A percentile compares a stretch with the other conserved stretches of the same genome.
Conservation (phyloP, 2,329 filamentous ascomycete genomes). For the Xylariales sp. region DNA sequence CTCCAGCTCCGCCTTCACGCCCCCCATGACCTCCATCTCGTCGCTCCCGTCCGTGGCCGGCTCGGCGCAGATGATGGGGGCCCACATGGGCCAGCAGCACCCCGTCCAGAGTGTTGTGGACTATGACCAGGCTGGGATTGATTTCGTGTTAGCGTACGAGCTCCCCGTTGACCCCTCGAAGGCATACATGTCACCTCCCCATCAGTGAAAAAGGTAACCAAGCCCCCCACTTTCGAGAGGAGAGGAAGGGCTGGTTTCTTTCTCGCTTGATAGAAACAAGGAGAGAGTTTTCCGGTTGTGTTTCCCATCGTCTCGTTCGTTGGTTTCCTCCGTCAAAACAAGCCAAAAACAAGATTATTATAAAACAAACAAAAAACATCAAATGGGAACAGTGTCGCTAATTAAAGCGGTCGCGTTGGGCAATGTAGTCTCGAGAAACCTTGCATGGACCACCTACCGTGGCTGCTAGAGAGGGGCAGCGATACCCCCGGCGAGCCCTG, state of each 20-base stretch:
- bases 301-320: slow-evolving; percentile 26
- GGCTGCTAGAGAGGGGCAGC: slow-evolving; percentile 71
- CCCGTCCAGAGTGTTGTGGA: slow-evolving; percentile 64
- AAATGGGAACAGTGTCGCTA: slow-evolving; percentile 53
- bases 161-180: slow-evolving; percentile 63
- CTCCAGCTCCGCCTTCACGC: slow-evolving; percentile 60
- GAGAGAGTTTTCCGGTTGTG: slow-evolving; percentile 39
- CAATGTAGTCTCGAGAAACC: slow-evolving; percentile 83
- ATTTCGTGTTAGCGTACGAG: slow-evolving; percentile 92
- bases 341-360: neutral
- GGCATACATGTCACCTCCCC: slow-evolving; percentile 74
- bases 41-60: slow-evolving; percentile 56
- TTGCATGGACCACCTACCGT: slow-evolving; percentile 91
- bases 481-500: slow-evolving; percentile 76
- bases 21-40: slow-evolving; percentile 59
- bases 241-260: slow-evolving; percentile 43
- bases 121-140: slow-evolving; percentile 86
- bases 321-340: slow-evolving; percentile 13
- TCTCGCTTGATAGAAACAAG: slow-evolving; percentile 39
- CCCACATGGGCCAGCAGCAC: slow-evolving; percentile 48
- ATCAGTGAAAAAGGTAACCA: slow-evolving; percentile 57
- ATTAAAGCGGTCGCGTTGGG: slow-evolving; percentile 55
- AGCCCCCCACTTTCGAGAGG: slow-evolving; percentile 36
- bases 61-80: slow-evolving; percentile 49
- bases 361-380: slow-evolving; percentile 12